These are phyloP conservation scores for Neurospora sp. DNA, from an alignment of 495 filamentous ascomycete genomes.

Conservation along the genomic window DNA sequence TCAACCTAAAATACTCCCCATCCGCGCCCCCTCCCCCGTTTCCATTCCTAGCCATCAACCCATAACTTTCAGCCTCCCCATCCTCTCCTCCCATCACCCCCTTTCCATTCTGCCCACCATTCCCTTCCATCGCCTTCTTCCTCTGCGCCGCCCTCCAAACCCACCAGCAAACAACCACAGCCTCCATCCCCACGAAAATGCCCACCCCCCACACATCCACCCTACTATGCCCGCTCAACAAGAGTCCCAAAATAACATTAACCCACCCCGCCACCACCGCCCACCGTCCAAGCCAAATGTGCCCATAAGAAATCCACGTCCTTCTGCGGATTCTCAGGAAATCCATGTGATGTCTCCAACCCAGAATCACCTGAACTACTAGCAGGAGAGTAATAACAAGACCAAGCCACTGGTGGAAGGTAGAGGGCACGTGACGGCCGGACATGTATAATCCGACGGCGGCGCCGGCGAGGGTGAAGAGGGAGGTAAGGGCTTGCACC, in stretches of 20 bases:
- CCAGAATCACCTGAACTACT: conserved; percentile 13
- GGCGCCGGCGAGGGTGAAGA: conserved; percentile 8
- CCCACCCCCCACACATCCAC: neutral
- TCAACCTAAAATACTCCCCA: conserved; percentile 17
- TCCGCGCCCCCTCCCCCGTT: neutral
- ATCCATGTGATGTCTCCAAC: conserved; percentile 22
- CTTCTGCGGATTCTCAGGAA: conserved; percentile 14
- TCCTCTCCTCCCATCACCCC: neutral
- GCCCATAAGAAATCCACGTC: conserved; percentile 19
- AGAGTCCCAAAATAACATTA: conserved; percentile 17
- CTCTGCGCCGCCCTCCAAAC: conserved; percentile 7
- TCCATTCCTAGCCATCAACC: conserved; percentile 1
- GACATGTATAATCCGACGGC: conserved; percentile 9
- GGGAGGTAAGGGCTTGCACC: conserved; percentile 10
- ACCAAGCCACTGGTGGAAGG: conserved; percentile 17
- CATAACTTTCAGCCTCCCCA: conserved; percentile 3
- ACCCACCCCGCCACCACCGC: conserved; percentile 12
- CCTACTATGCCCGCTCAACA: conserved; percentile 4
- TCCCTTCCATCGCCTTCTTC: neutral
- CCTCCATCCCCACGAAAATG: conserved; percentile 5
- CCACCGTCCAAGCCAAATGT: conserved; percentile 17
- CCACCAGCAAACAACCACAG: conserved; percentile 6
- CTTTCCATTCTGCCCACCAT: neutral
- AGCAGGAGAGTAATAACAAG: conserved; percentile 4
- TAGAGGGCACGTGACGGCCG: conserved; percentile 1